Evolutionary conservation across 352 stramenopile genomes (phyloP), one percentile per base, ranked within the genome.

Genomic region (Pythium rishiriense): DNA sequence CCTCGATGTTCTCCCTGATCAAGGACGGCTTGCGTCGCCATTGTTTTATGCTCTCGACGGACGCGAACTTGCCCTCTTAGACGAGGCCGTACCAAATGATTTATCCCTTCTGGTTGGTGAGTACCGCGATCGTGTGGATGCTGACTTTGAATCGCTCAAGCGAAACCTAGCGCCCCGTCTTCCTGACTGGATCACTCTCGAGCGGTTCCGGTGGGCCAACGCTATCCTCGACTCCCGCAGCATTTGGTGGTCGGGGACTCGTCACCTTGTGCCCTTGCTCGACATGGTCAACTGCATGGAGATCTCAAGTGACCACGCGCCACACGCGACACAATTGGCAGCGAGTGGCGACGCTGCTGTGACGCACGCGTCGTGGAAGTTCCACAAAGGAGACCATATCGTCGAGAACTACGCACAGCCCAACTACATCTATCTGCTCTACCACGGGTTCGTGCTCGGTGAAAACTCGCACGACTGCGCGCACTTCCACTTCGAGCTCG

Each of bases 341-440:
- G 49, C 21, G 10, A 49, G 26, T 6, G 59, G 53, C 15, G 59
- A 70, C 4, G 68, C 72, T 5, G 93, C 93, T 9, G 64, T 90
- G 42, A 98, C 93, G 1, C 65, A 72, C 14, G 77, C 90, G 26
- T 88, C 83, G 0, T 91, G 75, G 82, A 51, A 48, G 1, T 96
- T 97, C 29, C 51, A 58, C 17, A 29, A 46, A 17, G 85, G 81
- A 9, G 74, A 92, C 17, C 74, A 97, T 52, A 68, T 98, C 41
- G 88, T 98, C 29, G 93, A 98, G 65, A 96, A 98, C 75, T 98
- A 98, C 66, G 93, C 85, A 1, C 93, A 98, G 73, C 77, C 93
- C 21, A 98, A 98, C 74, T 88, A 97, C 75, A 95, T 97, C 55
- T 98, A 98, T 64, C 74, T 98, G 50, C 47, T 96, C 4, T 97